phyloP scores from a whole-genome alignment of 176 grass and related monocot species.

The Oryza meyeriana region DNA sequence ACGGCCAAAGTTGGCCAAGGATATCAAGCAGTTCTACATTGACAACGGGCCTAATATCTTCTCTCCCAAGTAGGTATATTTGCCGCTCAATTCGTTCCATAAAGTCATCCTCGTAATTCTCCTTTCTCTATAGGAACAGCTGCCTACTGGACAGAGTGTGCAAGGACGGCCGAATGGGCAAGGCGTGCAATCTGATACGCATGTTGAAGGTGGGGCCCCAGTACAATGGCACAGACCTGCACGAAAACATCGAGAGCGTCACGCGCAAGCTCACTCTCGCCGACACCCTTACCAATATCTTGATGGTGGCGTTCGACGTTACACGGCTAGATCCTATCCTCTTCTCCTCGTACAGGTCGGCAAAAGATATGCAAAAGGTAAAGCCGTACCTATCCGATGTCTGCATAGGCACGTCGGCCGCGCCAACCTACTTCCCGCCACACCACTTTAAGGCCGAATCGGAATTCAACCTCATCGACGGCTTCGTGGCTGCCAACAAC shows the following conservation, averaged over 20 bases:
- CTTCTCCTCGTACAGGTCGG: neutral
- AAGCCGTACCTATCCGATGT: neutral
- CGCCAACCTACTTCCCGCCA: neutral
- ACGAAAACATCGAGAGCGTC: neutral
- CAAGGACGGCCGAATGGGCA: no score
- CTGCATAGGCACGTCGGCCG: neutral
- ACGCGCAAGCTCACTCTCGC: neutral
- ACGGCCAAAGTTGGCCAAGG: neutral
- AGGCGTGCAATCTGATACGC: no score
- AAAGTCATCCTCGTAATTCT: no score
- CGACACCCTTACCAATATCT: no score
- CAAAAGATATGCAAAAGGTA: neutral
- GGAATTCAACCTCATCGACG: neutral
- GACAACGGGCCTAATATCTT: neutral
- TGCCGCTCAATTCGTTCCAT: no score
- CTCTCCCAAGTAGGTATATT: neutral
- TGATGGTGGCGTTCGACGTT: no score
- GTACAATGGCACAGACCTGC: neutral
- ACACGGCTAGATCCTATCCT: neutral
- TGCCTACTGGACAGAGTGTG: neutral
- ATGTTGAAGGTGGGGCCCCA: neutral
- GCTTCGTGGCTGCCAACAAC: constrained; percentile 70
- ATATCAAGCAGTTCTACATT: neutral
- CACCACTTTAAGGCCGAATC: no score
- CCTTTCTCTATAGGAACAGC: no score